Base-by-base conservation (phyloP, 2,329 filamentous ascomycete species). In the Fusarium nygamai region DNA sequence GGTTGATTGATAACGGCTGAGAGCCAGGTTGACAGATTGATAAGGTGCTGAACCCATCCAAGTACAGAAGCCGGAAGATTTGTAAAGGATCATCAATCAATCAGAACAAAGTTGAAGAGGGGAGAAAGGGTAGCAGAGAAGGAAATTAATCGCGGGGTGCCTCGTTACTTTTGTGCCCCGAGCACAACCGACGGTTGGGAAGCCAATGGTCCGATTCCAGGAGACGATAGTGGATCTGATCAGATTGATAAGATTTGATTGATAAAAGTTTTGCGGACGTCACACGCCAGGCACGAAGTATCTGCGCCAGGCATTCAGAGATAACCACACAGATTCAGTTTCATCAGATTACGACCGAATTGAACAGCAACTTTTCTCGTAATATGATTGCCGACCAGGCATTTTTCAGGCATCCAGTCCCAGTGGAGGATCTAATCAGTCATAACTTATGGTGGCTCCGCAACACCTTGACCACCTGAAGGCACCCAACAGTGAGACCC, bases 231-330 rank as follows among this genome's bases (percentile, higher is more conserved):
- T 81, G 81, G 80, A 76, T 71, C 76, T 80, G 81, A 84, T 85
- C 80, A 78, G 84, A 85, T 85, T 85, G 84, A 85, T 85, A 85
- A 86, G 84, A 86, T 86, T 82, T 80, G 83, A 84, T 84, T 84
- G 83, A 84, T 84, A 84, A 84, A 82, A 82, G 71, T 74, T 76
- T 76, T 68, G 73, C 71, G 59, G 67, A 57, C 50, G 54, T 51
- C 60, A 53, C 68, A 63, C 71, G 74, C 76, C 72, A 78, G 76
- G 76, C 76, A 78, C 17, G 29, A 48, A 46, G 16, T 13, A 51
- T 29, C 7, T 43, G n/a, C 57, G 75, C 72, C 75, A 75, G 69
- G 73, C 73, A 76, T 44, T 38, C 31, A 11, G 8, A 56, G 46
- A 29, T 39, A 22, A 38, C 62, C 69, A 58, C n/a, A 50, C 61